Conservation (phyloP, 768 basidiomycete species). For the Ramaria sp. region DNA sequence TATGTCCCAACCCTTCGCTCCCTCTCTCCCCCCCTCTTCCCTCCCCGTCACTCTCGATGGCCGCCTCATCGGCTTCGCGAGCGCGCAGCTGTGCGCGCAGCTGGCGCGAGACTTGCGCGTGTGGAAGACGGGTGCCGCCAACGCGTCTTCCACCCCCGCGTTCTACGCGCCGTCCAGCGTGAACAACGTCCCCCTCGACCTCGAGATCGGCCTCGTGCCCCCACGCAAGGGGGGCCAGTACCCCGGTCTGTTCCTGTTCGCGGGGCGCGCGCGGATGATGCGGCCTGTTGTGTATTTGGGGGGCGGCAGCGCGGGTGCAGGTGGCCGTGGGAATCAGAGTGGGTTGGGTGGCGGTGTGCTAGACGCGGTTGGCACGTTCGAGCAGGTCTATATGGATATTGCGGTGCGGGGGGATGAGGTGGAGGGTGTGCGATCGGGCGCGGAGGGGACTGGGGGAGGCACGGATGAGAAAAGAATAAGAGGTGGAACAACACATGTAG, state of each 20-base stretch:
- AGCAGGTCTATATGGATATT: conserved; percentile 99
- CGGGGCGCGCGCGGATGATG: conserved; percentile 89
- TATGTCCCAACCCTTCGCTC: conserved; percentile 85
- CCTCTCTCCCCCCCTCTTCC: conserved; percentile 33
- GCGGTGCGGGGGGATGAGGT: conserved; percentile 36
- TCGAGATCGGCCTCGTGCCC: conserved; percentile 87
- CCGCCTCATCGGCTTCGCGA: conserved; percentile 88
- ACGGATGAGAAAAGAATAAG: conserved; percentile 74
- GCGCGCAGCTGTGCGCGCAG: conserved; percentile 53
- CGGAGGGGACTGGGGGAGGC: neutral
- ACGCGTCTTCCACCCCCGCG: too few species aligned
- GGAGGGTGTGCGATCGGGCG: too few species aligned
- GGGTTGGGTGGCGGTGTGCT: too few species aligned
- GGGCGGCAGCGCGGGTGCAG: conserved; percentile 19
- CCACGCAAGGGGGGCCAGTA: conserved; percentile 90
- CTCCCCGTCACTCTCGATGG: conserved; percentile 54
- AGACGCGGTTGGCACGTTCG: conserved; percentile 87
- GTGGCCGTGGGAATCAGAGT: too few species aligned
- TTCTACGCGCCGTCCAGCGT: too few species aligned
- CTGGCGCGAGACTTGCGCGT: conserved; percentile 80
- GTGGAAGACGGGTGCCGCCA: conserved; percentile 86
- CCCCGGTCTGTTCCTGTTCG: conserved; percentile 90
- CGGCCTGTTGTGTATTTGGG: conserved; percentile 85
- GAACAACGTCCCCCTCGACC: conserved; percentile 74
- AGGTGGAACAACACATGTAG: conserved; percentile 80